Evolutionary conservation across 331 rosid genomes (phyloP), one percentile per base, ranked within the genome.

Genomic region (Malus hybrid): DNA sequence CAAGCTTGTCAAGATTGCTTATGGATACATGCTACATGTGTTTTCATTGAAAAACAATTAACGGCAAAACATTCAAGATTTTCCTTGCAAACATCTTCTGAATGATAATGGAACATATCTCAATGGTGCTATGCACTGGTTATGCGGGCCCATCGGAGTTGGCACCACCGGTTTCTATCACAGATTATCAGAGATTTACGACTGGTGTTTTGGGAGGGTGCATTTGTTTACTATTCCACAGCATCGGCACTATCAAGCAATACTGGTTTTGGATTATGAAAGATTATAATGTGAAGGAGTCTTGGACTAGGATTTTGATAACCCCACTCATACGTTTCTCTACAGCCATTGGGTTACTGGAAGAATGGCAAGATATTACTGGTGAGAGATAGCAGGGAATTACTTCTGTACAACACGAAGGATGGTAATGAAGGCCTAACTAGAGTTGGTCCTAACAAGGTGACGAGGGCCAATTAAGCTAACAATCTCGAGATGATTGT

Each of bases 211-310:
- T 73, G 65, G 64, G 46, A 48, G 69, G 22, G 60, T 60, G 60
- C 29, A 39, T 73, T 24, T 73, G 77, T 73, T 61, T 73, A 14
- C 60, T 73, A 31, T 4, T 3, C 76, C 55, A 31, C 32, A 32
- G 31, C 39, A 72, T 13, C 24, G 11, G 22, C 54, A 13, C 0
- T 31, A 31, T 31, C 24, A 6, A 54, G 55, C 55, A 14, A 15
- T 67, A 29, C 39, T 15, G 2, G 4, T 72, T 72, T 42, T 72
- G 76, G 76, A 44, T 72, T 36, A 72, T 72, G 76, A 72, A 72
- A 20, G 67, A 72, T 66, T 72, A 72, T 59, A 64, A 48, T 57
- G 76, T 72, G 67, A 57, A 57, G 76, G 76, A 72, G 36, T 72
- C 76, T 31, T 72, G 76, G 76, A 72, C 76, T n/a, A 72, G n/a